These are phyloP conservation scores for Carex pumila DNA, from an alignment of 176 grass and related monocot species.

Conservation along the genomic window DNA sequence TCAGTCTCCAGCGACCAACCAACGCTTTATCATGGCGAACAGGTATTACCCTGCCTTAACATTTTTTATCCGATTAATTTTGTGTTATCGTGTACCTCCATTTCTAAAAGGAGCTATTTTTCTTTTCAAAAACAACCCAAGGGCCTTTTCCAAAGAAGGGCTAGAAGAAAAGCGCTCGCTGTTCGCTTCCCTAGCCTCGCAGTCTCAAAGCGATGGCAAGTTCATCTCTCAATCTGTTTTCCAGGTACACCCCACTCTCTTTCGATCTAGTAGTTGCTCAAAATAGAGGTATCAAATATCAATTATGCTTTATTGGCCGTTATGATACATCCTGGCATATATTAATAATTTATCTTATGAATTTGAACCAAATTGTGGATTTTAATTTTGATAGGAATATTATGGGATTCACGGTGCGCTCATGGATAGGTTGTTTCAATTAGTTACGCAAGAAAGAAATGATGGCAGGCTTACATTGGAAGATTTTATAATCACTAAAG, in stretches of 20 bases:
- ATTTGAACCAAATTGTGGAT: not conserved
- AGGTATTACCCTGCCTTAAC: constrained; percentile 26
- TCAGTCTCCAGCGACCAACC: constrained; percentile 34
- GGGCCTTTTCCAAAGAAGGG: constrained; percentile 86
- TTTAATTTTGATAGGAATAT: constrained; percentile 42
- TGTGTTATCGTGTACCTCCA: not conserved
- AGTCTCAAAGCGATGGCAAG: constrained; percentile 46
- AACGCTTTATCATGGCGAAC: constrained; percentile 43
- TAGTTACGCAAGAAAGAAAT: constrained; percentile 47
- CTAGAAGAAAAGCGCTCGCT: constrained; percentile 53
- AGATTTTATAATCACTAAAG: constrained; percentile 70
- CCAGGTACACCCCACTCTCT: constrained; percentile 32
- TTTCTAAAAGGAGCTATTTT: not conserved
- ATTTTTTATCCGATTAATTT: not conserved
- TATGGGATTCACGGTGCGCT: constrained; percentile 47
- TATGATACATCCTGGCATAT: not conserved
- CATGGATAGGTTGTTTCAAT: constrained; percentile 59
- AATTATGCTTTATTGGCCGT: not conserved
- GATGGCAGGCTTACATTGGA: constrained; percentile 57
- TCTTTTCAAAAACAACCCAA: constrained; percentile 15
- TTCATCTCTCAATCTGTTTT: constrained; percentile 62
- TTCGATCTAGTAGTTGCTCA: not conserved
- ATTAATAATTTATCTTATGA: not conserved
- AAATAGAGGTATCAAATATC: not conserved
- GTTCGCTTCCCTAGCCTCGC: constrained; percentile 53